phyloP scores from a whole-genome alignment of 2,329 filamentous ascomycete species.

The Monosporascus sp. region DNA sequence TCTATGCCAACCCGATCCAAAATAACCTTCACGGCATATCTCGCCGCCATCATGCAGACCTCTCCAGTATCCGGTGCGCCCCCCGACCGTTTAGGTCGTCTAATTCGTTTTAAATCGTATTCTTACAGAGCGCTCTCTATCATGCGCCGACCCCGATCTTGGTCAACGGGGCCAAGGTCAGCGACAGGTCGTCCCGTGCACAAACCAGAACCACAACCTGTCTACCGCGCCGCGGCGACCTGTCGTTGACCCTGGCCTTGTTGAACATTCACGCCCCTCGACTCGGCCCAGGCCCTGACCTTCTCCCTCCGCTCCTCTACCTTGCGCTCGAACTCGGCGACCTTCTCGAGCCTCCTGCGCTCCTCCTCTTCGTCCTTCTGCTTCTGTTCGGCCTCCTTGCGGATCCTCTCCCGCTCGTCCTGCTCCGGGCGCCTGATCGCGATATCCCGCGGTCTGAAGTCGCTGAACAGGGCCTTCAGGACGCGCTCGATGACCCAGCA shows the following conservation, averaged over 20 bases:
- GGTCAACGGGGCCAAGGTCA: conserved; percentile 2
- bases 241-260: conserved; percentile 5
- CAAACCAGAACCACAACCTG: no score
- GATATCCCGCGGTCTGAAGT: conserved; percentile 92
- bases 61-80: no score
- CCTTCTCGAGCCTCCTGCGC: conserved; percentile 47
- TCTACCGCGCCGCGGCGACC: neutral
- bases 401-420: conserved; percentile 66
- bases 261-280: conserved; percentile 13
- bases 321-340: conserved; percentile 56
- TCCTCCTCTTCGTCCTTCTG: conserved; percentile 48
- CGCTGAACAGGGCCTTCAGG: conserved; percentile 81
- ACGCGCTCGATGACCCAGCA: conserved; percentile 86
- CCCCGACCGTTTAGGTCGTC: no score
- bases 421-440: conserved; percentile 83
- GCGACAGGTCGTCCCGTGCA: neutral
- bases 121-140: no score
- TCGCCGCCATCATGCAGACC: no score
- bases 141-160: no score
- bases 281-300: conserved; percentile 41
- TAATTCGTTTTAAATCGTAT: no score
- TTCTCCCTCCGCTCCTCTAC: conserved; percentile 46
- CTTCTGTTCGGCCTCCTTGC: conserved; percentile 56
- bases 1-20: no score
- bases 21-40: no score